A percentile compares a stretch with the other conserved stretches of the same genome.
Conservation (phyloP, 1,284 basidiomycete genomes). For the Abortiporus biennis region DNA sequence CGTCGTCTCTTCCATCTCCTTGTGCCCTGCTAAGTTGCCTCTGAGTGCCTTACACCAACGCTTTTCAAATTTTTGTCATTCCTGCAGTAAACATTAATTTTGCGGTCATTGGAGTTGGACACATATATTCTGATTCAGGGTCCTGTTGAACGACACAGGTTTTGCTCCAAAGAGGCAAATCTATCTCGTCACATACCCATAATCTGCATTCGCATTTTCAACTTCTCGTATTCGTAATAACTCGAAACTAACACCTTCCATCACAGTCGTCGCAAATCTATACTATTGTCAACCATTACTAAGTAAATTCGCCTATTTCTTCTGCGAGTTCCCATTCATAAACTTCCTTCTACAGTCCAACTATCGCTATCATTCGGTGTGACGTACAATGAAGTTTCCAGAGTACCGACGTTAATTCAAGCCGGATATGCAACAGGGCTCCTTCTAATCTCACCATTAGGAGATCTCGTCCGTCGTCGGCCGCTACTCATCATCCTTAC, state of each 20-base stretch:
- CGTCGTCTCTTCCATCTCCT: too few relatives aligned
- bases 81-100: too few relatives aligned
- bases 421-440: constrained; percentile 41
- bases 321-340: background rate
- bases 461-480: constrained; percentile 42
- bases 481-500: constrained; percentile 35
- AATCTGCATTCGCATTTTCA: too few relatives aligned
- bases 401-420: constrained; percentile 42
- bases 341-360: constrained; percentile 33
- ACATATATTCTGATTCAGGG: too few relatives aligned
- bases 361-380: constrained; percentile 46
- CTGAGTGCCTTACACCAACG: too few relatives aligned
- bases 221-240: too few relatives aligned
- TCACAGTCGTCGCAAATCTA: constrained; percentile 48
- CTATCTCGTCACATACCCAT: too few relatives aligned
- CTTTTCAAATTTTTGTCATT: too few relatives aligned
- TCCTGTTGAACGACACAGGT: too few relatives aligned
- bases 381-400: constrained; percentile 47
- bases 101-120: too few relatives aligned
- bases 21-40: too few relatives aligned
- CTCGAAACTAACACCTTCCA: background rate
- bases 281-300: constrained; percentile 69
- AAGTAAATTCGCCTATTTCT: constrained; percentile 31
- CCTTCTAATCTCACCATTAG: constrained; percentile 40
- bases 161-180: too few relatives aligned